Conservation (phyloP, 768 basidiomycete species). For the Termitomyces sp. region DNA sequence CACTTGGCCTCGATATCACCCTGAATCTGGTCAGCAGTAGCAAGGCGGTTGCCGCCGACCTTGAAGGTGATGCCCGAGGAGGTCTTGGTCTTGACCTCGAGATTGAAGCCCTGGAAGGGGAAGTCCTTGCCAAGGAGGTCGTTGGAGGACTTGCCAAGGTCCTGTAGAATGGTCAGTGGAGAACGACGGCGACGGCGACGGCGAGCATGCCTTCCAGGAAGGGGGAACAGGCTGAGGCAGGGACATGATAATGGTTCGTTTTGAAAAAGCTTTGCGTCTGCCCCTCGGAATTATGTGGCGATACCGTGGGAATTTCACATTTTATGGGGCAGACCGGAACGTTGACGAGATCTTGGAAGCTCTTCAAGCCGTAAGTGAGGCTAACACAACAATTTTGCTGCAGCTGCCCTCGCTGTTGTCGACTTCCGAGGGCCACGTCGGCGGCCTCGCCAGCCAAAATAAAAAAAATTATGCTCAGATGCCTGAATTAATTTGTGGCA, state of each 20-base stretch:
- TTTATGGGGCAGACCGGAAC: slow-evolving; percentile 14
- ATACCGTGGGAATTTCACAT: slow-evolving; percentile 15
- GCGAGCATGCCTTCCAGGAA: slow-evolving; percentile 81
- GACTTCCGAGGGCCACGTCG: too few species aligned
- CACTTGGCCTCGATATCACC: slow-evolving; percentile 98
- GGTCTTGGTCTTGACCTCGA: slow-evolving; percentile 87
- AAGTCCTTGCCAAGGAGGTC: slow-evolving; percentile 94
- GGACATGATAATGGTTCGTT: slow-evolving; percentile 58
- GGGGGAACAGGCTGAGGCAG: slow-evolving; percentile 95
- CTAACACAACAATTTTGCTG: too few species aligned
- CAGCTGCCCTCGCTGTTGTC: too few species aligned
- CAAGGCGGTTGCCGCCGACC: slow-evolving; percentile 79
- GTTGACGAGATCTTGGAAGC: background rate
- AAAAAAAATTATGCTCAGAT: too few species aligned
- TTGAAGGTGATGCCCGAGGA: slow-evolving; percentile 92
- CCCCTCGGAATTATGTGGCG: slow-evolving; percentile 15
- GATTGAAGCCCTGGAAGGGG: slow-evolving; percentile 63
- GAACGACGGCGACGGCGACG: background rate
- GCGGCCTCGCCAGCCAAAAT: too few species aligned
- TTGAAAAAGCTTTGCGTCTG: slow-evolving; percentile 10
- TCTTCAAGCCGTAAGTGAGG: too few species aligned
- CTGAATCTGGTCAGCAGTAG: slow-evolving; percentile 63
- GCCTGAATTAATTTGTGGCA: background rate
- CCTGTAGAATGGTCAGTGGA: slow-evolving; percentile 37
- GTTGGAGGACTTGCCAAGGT: slow-evolving; percentile 95